Base-by-base conservation (phyloP, 78 protist genomes). In the Thecamonas trahens region DNA sequence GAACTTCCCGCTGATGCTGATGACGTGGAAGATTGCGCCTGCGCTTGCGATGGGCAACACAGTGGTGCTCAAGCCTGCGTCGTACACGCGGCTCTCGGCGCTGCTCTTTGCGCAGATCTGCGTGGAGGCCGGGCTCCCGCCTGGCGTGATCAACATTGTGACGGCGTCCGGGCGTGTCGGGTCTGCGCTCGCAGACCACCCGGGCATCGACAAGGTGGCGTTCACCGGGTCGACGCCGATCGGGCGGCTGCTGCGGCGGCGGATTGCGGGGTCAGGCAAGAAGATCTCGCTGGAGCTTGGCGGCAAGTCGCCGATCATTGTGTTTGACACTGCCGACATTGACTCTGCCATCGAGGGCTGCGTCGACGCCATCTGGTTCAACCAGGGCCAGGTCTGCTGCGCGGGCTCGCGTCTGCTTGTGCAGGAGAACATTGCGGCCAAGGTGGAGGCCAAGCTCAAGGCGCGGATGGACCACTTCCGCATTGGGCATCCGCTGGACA, bases 291-390 rank as follows among this genome's bases (percentile, higher is more conserved):
- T 85, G 7, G 94, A 86, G 76, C 81, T 90, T 3, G 97, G 97
- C 29, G 97, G 97, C 54, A 93, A 93, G 84, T 77, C 88, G 5
- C 97, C 97, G 29, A 53, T 76, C 40, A 74, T 93, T 47, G 57
- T 93, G 37, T 80, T 69, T 59, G 84, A 80, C 39, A 92, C 85
- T 74, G 82, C 79, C 26, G 88, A 93, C 62, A 4, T 93, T 0
- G 90, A 82, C 42, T 35, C 29, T 15, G 87, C 91, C 42, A 74
- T 83, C 57, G 59, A 35, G 60, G 59, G 44, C 39, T 68, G 61
- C 20, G 6, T 15, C 39, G 15, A 35, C 6, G 94, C 73, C 15
- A 2, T 73, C 49, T 85, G 77, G 49, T 50, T 76, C 72, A 89
- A 85, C 72, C 53, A 59, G 38, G 88, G 72, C 53, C 69, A 79